These are phyloP conservation scores for Plasmodium vivax DNA, from an alignment of 169 alveolate species.

Conservation along the genomic window DNA sequence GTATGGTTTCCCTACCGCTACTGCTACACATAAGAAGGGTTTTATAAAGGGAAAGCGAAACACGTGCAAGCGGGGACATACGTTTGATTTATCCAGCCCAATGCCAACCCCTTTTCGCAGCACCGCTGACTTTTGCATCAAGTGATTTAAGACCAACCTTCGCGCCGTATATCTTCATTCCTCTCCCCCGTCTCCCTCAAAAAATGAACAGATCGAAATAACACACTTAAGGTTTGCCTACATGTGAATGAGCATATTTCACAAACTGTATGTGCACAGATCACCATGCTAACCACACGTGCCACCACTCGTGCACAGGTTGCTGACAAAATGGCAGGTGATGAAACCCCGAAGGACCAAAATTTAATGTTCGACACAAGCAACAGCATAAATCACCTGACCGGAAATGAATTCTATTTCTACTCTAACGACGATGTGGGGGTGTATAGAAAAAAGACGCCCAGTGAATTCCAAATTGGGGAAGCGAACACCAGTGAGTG, in stretches of 20 bases:
- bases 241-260: background rate
- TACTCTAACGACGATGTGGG: conserved; percentile 59
- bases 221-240: background rate
- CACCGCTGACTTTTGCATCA: background rate
- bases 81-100: background rate
- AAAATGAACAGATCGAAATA: conserved; percentile 7
- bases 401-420: conserved; percentile 71
- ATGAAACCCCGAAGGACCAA: conserved; percentile 26
- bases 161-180: background rate
- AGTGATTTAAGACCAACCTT: background rate
- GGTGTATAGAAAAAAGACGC: background rate
- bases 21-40: background rate
- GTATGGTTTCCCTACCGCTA: background rate
- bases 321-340: conserved; percentile 20
- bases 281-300: background rate
- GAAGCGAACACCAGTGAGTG: background rate
- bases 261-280: background rate
- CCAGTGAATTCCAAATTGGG: background rate
- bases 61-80: background rate
- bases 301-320: background rate
- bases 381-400: conserved; percentile 61
- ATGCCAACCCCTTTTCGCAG: background rate
- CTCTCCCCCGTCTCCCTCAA: background rate
- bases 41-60: background rate
- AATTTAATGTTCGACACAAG: conserved; percentile 26